Percentiles rank a stretch among this genome's conserved stretches.
phyloP scores from a whole-genome alignment of 1,284 basidiomycete species.

The Ustilago sp. region DNA sequence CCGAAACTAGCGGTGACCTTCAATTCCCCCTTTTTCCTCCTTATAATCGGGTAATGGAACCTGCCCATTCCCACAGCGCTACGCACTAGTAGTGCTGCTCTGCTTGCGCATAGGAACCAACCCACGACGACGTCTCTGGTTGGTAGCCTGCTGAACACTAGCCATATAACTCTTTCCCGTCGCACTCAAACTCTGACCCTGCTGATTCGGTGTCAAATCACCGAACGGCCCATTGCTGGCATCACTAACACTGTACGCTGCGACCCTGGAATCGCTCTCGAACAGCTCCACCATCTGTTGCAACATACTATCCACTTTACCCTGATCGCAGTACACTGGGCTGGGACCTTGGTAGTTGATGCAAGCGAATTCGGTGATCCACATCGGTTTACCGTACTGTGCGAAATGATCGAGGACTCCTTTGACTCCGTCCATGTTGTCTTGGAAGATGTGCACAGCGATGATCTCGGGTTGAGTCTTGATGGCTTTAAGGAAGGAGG shows the following conservation, averaged over 20 bases:
- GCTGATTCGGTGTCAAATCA: slow-evolving; percentile 46
- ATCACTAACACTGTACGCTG: slow-evolving; percentile 55
- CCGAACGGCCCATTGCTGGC: slow-evolving; percentile 54
- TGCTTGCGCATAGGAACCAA: slow-evolving; percentile 29
- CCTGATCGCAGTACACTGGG: slow-evolving; percentile 48
- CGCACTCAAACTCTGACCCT: slow-evolving; percentile 32
- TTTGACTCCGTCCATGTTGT: slow-evolving; percentile 54
- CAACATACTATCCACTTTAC: slow-evolving; percentile 44
- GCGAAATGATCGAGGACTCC: slow-evolving; percentile 55
- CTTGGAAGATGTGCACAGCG: slow-evolving; percentile 63
- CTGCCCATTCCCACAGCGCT: neutral
- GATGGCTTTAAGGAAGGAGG: slow-evolving; percentile 49
- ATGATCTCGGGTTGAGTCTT: slow-evolving; percentile 57
- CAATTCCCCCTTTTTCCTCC: neutral
- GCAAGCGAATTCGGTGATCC: slow-evolving; percentile 58
- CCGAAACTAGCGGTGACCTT: slow-evolving; percentile 12
- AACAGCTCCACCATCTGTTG: slow-evolving; percentile 50
- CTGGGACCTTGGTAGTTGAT: slow-evolving; percentile 56
- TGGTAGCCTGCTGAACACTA: slow-evolving; percentile 25
- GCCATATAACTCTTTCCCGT: slow-evolving; percentile 44
- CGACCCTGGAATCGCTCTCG: slow-evolving; percentile 49
- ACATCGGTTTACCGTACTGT: slow-evolving; percentile 53
- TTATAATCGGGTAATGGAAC: neutral
- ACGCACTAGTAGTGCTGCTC: neutral
- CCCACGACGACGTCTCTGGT: slow-evolving; percentile 15